Evolutionary conservation across 768 basidiomycete genomes (phyloP), one percentile per base, ranked within the genome.

Genomic region (Leccinum sublutescens): DNA sequence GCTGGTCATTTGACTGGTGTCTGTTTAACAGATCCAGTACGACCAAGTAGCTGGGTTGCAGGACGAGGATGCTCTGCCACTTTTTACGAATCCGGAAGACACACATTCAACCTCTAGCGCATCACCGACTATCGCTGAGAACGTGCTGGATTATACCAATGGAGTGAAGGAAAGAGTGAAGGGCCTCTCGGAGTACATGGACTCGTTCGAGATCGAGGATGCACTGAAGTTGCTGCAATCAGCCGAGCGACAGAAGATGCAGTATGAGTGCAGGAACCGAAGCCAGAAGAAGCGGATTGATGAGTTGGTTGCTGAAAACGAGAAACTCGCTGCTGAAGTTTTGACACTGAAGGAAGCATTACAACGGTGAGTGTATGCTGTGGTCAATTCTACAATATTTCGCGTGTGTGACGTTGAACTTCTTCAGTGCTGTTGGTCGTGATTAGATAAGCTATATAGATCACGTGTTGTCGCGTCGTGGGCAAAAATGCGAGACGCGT

Each of bases 391-490:
- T 9, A 29, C 29, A 23, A 23, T 23, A 29, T 27, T 27, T 27
- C 29, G 29, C 29, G 29, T 29, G 3, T 31, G 31, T 10, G 9
- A 9, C 29, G 9, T 9, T 9, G 31, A 31, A 31, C 11, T 33
- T 33, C 10, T 11, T 33, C 11, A 33, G 31, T 33, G 10, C 31
- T 33, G 10, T 1, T 12, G 33, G 33, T 36, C 29, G 23, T 59
- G 56, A 61, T 70, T 70, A 70, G 63, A 66, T 70, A 70, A 70
- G 59, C 62, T 51, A 1, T 43, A 12, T 68, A 2, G 52, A 1
- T 59, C 69, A 70, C 69, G 69, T 70, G 69, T 19, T 29, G 59
- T 63, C 68, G 54, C 56, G 68, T 74, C 71, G 63, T 66, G 33
- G 33, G 68, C 57, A 59, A 64, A 63, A 64, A 58, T 45, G 38